Percentiles rank a stretch among this genome's conserved stretches.
These are phyloP conservation scores for Entomophthora muscae DNA, from an alignment of 371 early-diverging fungal species.

Conservation along the genomic window DNA sequence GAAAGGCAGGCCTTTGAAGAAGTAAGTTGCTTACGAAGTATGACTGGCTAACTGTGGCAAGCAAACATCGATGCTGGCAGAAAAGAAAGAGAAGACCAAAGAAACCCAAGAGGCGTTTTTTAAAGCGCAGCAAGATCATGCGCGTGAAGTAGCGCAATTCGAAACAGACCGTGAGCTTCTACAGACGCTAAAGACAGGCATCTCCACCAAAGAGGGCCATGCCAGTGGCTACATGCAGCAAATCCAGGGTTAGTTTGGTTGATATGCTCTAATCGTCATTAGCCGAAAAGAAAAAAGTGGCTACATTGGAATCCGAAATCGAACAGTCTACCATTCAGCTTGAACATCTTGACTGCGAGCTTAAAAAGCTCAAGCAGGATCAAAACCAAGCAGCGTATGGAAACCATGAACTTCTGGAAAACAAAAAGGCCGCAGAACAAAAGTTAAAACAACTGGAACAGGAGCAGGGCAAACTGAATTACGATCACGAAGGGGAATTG, in stretches of 20 bases:
- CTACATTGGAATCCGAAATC: slow-evolving; percentile 14
- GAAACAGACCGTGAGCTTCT: slow-evolving; percentile 64
- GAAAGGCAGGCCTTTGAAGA: background rate
- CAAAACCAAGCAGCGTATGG: slow-evolving; percentile 2
- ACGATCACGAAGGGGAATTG: slow-evolving; percentile 28
- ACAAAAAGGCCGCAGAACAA: slow-evolving; percentile 25
- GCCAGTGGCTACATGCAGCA: slow-evolving; percentile 91
- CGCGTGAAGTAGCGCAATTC: slow-evolving; percentile 41
- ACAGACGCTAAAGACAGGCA: slow-evolving; percentile 82
- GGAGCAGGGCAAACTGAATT: slow-evolving; percentile 21
- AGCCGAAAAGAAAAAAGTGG: slow-evolving; percentile 11
- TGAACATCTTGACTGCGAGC: slow-evolving; percentile 39
- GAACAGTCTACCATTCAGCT: slow-evolving; percentile 15
- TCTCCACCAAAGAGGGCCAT: slow-evolving; percentile 75
- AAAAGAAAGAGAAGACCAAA: slow-evolving; percentile 25
- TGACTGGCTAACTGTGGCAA: background rate
- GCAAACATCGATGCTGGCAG: slow-evolving; percentile 14
- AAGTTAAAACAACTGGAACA: slow-evolving; percentile 17
- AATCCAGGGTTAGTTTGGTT: slow-evolving; percentile 32
- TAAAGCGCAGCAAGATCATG: slow-evolving; percentile 34
- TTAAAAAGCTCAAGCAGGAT: slow-evolving; percentile 27
- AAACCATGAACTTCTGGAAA: slow-evolving; percentile 15
- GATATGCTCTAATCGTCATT: background rate
- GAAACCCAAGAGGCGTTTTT: slow-evolving; percentile 28
- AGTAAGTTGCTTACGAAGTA: background rate